These are phyloP conservation scores for Russula olivacea DNA, from an alignment of 768 basidiomycete species.

Conservation along the genomic window DNA sequence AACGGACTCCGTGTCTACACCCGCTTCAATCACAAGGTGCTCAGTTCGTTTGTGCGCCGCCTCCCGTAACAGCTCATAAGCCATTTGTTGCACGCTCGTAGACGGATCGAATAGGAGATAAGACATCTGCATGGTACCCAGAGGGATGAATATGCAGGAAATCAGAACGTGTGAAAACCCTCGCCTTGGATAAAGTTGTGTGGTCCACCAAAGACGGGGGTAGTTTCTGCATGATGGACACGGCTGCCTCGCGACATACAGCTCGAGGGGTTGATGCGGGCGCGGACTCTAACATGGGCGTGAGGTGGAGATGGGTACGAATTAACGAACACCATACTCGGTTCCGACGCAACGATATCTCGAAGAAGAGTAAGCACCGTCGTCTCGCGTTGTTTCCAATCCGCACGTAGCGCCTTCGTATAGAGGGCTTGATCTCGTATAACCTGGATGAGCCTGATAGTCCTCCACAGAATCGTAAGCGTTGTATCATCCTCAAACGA, in stretches of 20 bases:
- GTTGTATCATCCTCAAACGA: constrained; percentile 52
- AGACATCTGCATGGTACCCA: constrained; percentile 52
- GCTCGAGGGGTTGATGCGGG: constrained; percentile 51
- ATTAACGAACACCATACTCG: constrained; percentile 41
- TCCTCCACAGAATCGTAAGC: constrained; percentile 60
- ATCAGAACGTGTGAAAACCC: constrained; percentile 11
- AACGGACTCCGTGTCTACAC: constrained; percentile 60
- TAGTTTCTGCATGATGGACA: constrained; percentile 63
- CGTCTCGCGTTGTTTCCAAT: constrained; percentile 57
- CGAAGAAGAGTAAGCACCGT: constrained; percentile 52
- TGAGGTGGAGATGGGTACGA: not conserved
- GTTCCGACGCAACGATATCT: constrained; percentile 48
- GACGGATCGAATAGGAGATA: constrained; percentile 65
- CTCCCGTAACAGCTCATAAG: constrained; percentile 63
- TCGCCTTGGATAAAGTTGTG: constrained; percentile 58
- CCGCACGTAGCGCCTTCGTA: constrained; percentile 66
- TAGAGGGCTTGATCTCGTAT: constrained; percentile 65
- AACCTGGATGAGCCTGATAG: constrained; percentile 57
- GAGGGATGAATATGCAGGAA: not conserved
- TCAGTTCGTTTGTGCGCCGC: constrained; percentile 75
- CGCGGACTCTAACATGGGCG: constrained; percentile 20
- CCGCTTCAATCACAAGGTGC: constrained; percentile 79
- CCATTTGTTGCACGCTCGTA: constrained; percentile 65
- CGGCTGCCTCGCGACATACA: constrained; percentile 58
- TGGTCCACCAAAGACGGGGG: constrained; percentile 57